Conservation (phyloP, 2,329 filamentous ascomycete genomes). For the Dryadomyces quercivorus region DNA sequence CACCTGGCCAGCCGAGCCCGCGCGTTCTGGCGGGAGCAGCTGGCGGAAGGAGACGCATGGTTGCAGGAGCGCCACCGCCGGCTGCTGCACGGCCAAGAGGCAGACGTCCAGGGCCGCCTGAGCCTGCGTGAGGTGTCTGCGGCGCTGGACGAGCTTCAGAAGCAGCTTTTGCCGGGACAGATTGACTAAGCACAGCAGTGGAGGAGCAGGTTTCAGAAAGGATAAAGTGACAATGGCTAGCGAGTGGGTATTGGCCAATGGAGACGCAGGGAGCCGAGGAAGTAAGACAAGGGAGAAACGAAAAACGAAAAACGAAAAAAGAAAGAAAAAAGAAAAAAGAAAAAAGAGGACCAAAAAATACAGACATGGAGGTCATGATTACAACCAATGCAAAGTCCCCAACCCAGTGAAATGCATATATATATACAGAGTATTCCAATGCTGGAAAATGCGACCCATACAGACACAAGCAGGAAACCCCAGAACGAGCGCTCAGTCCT, state of each 20-base stretch:
- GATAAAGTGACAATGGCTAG: neutral
- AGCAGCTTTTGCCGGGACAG: neutral
- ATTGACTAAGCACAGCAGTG: neutral
- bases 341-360: no score
- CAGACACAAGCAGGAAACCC: neutral
- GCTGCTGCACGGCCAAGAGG: neutral
- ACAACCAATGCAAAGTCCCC: neutral
- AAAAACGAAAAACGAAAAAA: neutral
- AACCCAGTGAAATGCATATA: neutral
- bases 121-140: slow-evolving; percentile 1
- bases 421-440: neutral
- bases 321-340: neutral
- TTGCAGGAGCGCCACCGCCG: slow-evolving; percentile 2
- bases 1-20: neutral
- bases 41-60: slow-evolving; percentile 3
- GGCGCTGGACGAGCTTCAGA: neutral
- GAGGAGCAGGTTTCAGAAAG: neutral
- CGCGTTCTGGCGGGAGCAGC: slow-evolving; percentile 1
- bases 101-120: neutral
- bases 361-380: neutral
- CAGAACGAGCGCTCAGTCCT: neutral
- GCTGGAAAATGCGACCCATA: neutral
- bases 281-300: neutral
- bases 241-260: slow-evolving; percentile 5
- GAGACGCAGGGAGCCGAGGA: neutral